Evolutionary conservation across 805 yeast genomes (phyloP), one percentile per base, ranked within the genome.

Genomic region (Tetrapisispora nanseiensis): DNA sequence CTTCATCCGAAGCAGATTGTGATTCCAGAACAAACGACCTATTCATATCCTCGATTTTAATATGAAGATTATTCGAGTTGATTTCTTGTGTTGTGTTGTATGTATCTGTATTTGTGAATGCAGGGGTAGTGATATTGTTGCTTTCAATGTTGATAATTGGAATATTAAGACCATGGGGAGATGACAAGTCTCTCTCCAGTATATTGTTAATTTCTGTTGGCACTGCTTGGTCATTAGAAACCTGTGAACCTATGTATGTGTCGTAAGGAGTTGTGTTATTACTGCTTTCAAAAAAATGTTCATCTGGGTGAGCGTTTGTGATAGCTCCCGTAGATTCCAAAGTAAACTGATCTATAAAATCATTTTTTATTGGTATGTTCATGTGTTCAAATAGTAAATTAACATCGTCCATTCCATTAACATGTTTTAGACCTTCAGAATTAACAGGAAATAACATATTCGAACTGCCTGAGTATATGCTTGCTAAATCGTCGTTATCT

Each of bases 401-500:
- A 20, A 57, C 42, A 31, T 57, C 62, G 27, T 46, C 50, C 10
- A 55, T 18, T 32, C 49, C 54, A 7, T 53, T 40, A 8, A 56
- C 44, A 38, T 51, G 53, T 38, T 57, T 52, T 26, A 47, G 52
- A 19, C 61, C 63, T 26, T 49, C 43, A 4, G 56, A 45, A 37
- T 56, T 49, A n/a, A 51, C 40, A 18, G 62, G 57, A 15, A 56
- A 40, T 23, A 55, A 37, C 31, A 44, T 27, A 34, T 51, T 52
- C 12, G 50, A 49, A 19, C 44, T 47, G 27, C 51, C 52, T 2
- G 63, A 57, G 29, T 55, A 51, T 8, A 60, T 55, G 47, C 62
- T 57, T 37, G 55, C 31, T 10, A 55, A 33, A 39, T 60, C 65
- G 37, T 57, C 63, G 30, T 52, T 42, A 33, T 59, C 60, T 5